Evolutionary conservation across 441 rosid genomes (phyloP).

Genomic region (Adansonia grandidieri): DNA sequence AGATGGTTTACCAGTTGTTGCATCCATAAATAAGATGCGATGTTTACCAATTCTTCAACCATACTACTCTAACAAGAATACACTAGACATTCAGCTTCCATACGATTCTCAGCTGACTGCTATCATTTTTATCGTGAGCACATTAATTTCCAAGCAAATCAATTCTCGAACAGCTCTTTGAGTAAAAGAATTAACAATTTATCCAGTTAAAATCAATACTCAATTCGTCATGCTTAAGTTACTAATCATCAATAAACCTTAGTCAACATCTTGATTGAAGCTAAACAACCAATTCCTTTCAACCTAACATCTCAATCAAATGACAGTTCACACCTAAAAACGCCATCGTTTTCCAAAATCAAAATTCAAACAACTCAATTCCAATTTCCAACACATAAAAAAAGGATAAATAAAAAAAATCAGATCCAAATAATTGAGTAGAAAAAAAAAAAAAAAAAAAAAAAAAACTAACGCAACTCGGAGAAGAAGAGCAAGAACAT

Average conservation of each 20-base stretch:
- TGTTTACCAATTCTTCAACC: not conserved
- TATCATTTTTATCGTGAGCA: not conserved
- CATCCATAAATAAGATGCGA: not conserved
- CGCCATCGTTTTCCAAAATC: not conserved
- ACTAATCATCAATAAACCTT: slow-evolving; percentile 4
- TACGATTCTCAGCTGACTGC: not conserved
- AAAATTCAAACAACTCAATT: not conserved
- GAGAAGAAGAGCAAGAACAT: slow-evolving; percentile 95
- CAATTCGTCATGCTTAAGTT: not conserved
- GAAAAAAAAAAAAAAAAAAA: too few species aligned
- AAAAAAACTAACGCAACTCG: not conserved
- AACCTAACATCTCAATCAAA: not conserved
- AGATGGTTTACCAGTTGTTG: not conserved
- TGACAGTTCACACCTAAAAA: not conserved
- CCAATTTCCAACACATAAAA: not conserved
- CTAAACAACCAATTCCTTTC: too few species aligned
- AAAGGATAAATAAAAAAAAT: not conserved
- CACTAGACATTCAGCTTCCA: not conserved
- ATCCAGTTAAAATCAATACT: too few species aligned
- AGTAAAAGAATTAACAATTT: not conserved
- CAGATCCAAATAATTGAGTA: not conserved
- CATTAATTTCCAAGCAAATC: not conserved
- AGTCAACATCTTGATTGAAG: not conserved
- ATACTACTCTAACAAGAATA: not conserved
- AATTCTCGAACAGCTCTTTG: not conserved